A percentile compares a stretch with the other conserved stretches of the same genome.
Evolutionary conservation across 768 basidiomycete species (phyloP).

Genomic region (Phylloporus sp.): DNA sequence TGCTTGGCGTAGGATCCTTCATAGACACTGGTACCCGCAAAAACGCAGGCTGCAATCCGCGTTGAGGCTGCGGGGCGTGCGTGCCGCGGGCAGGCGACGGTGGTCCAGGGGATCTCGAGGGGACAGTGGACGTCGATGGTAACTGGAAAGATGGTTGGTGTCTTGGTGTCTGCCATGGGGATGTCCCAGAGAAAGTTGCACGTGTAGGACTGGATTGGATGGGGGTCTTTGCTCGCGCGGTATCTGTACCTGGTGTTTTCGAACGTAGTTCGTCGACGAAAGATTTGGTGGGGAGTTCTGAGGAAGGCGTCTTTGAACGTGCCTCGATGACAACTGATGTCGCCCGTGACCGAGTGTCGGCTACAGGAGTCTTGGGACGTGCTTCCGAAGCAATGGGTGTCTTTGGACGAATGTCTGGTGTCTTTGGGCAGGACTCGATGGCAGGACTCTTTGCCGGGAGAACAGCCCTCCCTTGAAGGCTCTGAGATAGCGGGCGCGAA

Average conservation of each 20-base stretch:
- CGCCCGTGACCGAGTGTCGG: conserved; percentile 13
- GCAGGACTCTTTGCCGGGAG: conserved; percentile 11
- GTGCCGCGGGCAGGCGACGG: conserved; percentile 38
- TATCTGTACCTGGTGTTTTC: conserved; percentile 19
- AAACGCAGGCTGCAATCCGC: conserved; percentile 53
- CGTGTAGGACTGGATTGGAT: conserved; percentile 16
- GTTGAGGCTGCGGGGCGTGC: conserved; percentile 38
- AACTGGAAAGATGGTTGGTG: conserved; percentile 32
- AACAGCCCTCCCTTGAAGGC: conserved; percentile 6
- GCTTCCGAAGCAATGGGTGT: conserved; percentile 13
- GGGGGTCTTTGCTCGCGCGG: conserved; percentile 13
- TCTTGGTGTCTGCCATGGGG: conserved; percentile 22
- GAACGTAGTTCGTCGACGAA: conserved; percentile 17
- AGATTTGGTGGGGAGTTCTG: conserved; percentile 10
- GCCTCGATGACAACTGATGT: conserved; percentile 8
- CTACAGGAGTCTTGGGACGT: conserved; percentile 21
- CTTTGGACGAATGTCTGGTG: conserved; percentile 21
- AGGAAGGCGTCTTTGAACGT: conserved; percentile 18
- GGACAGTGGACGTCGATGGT: conserved; percentile 26
- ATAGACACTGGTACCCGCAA: conserved; percentile 38
- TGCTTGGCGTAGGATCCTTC: conserved; percentile 77
- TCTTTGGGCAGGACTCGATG: conserved; percentile 22
- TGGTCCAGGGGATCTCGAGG: conserved; percentile 25
- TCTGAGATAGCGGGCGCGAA: conserved; percentile 21
- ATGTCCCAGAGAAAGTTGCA: conserved; percentile 12